Evolutionary conservation across 2,329 filamentous ascomycete genomes (phyloP).

Genomic region (Pseudogymnoascus sp.): DNA sequence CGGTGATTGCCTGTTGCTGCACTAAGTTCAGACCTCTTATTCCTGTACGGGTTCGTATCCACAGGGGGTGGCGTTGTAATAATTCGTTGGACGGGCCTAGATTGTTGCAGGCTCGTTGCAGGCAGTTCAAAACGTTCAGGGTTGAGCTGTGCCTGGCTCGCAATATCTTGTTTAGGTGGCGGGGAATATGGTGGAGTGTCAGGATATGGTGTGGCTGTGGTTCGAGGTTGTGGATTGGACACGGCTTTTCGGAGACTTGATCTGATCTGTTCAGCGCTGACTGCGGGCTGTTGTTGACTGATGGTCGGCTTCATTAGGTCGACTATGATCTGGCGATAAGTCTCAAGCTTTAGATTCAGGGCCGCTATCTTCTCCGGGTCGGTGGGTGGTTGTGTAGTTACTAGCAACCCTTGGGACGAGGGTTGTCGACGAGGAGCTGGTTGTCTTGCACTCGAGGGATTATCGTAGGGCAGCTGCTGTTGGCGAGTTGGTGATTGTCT

Average conservation of each 20-base stretch:
- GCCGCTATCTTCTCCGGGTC: neutral
- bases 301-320: neutral
- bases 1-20: neutral
- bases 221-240: neutral
- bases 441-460: neutral
- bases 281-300: neutral
- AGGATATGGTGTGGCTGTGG: neutral
- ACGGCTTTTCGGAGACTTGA: neutral
- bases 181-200: neutral
- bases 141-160: neutral
- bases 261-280: neutral
- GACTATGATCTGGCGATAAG: slow-evolving; percentile 7
- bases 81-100: neutral
- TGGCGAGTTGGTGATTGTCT: neutral
- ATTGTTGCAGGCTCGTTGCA: neutral
- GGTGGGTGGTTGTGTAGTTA: neutral
- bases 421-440: neutral
- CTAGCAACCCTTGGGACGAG: neutral
- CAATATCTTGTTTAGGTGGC: neutral
- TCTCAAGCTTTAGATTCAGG: neutral
- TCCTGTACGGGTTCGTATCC: neutral
- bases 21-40: neutral
- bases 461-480: neutral
- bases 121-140: neutral
- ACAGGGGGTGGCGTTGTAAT: neutral